phyloP scores from a whole-genome alignment of 495 filamentous ascomycete species.

The Schizothecium vesticola region DNA sequence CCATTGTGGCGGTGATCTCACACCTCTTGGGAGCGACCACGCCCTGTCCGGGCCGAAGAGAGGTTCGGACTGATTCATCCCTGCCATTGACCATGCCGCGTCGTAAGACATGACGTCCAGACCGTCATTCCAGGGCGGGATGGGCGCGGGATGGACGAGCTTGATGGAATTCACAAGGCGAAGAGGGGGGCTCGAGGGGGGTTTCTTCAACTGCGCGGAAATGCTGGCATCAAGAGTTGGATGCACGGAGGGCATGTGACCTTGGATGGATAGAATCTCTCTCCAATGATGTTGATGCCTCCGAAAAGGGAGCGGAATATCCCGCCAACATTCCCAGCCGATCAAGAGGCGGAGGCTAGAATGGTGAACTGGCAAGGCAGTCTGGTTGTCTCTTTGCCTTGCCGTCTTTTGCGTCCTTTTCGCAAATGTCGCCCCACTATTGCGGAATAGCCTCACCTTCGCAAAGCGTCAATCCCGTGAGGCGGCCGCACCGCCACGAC shows the following conservation, averaged over 20 bases:
- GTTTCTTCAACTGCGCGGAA: neutral
- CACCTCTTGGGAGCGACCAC: neutral
- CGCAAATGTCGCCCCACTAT: neutral
- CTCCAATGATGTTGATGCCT: neutral
- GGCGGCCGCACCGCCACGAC: neutral
- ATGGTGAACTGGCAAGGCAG: neutral
- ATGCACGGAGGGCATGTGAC: neutral
- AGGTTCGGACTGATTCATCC: neutral
- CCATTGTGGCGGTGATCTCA: neutral
- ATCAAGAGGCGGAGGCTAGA: neutral
- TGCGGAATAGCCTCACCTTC: neutral
- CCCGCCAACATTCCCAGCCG: neutral
- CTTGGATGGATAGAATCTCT: neutral
- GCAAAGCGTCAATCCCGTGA: neutral
- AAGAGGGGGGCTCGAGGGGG: too few relatives aligned
- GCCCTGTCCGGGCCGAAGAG: neutral
- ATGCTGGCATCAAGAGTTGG: neutral
- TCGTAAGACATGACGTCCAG: neutral
- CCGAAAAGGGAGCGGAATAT: neutral
- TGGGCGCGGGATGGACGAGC: neutral
- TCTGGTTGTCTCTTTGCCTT: too few relatives aligned
- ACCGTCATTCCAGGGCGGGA: neutral
- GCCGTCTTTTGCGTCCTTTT: neutral
- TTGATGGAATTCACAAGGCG: too few relatives aligned
- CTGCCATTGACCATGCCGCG: neutral